Conservation (phyloP, 75 land plant species). For the Cupressus sempervirens region DNA sequence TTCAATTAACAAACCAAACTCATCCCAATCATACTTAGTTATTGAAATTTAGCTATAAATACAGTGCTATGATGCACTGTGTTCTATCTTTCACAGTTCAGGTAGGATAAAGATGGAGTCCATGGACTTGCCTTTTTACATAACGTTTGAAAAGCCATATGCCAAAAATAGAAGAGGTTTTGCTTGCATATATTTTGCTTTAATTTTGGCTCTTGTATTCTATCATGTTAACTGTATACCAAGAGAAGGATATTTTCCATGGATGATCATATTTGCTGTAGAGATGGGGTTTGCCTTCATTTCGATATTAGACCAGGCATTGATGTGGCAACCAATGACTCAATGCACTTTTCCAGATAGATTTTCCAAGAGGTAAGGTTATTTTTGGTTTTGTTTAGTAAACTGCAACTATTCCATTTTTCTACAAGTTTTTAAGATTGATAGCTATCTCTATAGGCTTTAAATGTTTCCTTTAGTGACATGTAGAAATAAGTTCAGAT, state of each 20-base stretch:
- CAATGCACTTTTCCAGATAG: constrained; percentile 20
- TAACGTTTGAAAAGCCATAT: not conserved
- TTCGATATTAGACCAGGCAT: constrained; percentile 33
- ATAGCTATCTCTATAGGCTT: constrained; percentile 42
- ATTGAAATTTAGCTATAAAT: no score
- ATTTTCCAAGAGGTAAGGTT: not conserved
- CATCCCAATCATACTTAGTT: no score
- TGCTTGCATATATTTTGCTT: not conserved
- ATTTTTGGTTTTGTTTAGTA: constrained; percentile 13
- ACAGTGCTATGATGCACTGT: no score
- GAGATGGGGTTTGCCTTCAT: constrained; percentile 41
- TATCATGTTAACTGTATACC: not conserved
- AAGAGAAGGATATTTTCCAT: not conserved
- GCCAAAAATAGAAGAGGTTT: not conserved
- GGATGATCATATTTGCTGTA: constrained; percentile 9
- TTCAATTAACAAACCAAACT: no score
- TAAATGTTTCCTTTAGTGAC: constrained; percentile 55
- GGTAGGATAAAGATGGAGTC: not conserved
- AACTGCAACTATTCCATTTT: constrained; percentile 59
- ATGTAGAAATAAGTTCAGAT: constrained; percentile 18
- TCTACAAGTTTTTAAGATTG: constrained; percentile 34
- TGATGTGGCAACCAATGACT: not conserved
- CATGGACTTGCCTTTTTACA: not conserved
- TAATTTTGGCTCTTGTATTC: not conserved
- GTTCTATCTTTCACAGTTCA: no score